Conservation (phyloP, 768 basidiomycete genomes). For the Botryobasidium botryosum region DNA sequence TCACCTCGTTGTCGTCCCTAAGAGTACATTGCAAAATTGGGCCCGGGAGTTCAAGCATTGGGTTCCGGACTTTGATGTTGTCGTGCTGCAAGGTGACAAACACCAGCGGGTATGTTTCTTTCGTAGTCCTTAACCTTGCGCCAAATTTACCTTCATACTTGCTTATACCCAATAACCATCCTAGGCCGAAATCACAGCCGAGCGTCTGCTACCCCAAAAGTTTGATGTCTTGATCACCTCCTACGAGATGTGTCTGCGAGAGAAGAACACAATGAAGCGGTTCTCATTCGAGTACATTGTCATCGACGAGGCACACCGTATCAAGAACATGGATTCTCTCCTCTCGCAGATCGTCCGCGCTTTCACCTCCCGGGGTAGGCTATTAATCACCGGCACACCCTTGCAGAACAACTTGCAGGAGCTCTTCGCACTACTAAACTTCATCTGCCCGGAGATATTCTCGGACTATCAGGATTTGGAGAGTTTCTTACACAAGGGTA, state of each 20-base stretch:
- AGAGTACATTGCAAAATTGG: conserved; percentile 97
- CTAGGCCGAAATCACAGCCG: conserved; percentile 53
- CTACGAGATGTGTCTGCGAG: conserved; percentile 94
- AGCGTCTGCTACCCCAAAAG: conserved; percentile 63
- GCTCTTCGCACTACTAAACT: conserved; percentile 80
- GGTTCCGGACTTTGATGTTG: conserved; percentile 75
- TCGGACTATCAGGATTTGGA: conserved; percentile 84
- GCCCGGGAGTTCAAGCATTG: conserved; percentile 79
- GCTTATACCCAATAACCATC: not conserved
- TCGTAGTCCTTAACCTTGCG: not conserved
- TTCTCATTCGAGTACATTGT: conserved; percentile 95
- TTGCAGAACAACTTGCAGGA: conserved; percentile 96
- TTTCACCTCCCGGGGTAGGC: conserved; percentile 72
- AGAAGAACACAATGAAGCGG: conserved; percentile 82
- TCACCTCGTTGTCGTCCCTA: conserved; percentile 95
- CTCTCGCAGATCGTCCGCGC: conserved; percentile 85
- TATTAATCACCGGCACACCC: conserved; percentile 94
- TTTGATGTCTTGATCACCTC: conserved; percentile 93
- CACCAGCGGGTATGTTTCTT: conserved; percentile 52
- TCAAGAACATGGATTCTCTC: conserved; percentile 97
- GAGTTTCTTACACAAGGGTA: conserved; percentile 83
- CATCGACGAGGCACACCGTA: conserved; percentile 97
- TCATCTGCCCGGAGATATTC: conserved; percentile 94
- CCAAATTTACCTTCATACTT: not conserved
- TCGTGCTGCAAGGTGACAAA: conserved; percentile 70